Conservation (phyloP, 2,329 filamentous ascomycete genomes). For the Microthyrium microscopicum region DNA sequence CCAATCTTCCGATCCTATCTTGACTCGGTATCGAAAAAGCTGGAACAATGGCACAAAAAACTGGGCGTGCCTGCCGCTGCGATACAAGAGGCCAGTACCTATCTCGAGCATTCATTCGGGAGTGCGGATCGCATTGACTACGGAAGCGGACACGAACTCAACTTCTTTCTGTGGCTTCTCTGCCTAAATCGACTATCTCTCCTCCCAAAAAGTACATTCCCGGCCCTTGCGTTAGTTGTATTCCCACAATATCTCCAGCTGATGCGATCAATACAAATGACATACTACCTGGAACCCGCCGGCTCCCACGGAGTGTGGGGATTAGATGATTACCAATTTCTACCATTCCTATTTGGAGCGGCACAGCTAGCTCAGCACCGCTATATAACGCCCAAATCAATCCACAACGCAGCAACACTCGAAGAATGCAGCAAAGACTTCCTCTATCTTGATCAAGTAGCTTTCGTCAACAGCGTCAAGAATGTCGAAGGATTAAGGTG, state of each 20-base stretch:
- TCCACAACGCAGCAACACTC: constrained; percentile 74
- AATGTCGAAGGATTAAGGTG: constrained; percentile 85
- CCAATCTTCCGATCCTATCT: constrained; percentile 75
- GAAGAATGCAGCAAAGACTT: constrained; percentile 76
- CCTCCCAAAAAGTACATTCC: constrained; percentile 50
- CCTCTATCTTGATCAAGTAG: constrained; percentile 81
- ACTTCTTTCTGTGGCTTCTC: constrained; percentile 94
- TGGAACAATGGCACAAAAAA: constrained; percentile 45
- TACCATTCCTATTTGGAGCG: constrained; percentile 34
- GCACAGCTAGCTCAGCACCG: constrained; percentile 48
- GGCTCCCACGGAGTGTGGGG: constrained; percentile 37
- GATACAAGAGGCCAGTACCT: constrained; percentile 57
- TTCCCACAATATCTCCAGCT: constrained; percentile 70
- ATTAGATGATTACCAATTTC: constrained; percentile 36
- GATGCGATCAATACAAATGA: constrained; percentile 76
- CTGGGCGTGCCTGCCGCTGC: constrained; percentile 40
- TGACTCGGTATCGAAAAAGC: constrained; percentile 37
- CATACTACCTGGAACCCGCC: constrained; percentile 84
- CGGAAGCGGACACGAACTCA: constrained; percentile 90
- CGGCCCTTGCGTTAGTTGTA: constrained; percentile 55
- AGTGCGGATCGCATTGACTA: constrained; percentile 85
- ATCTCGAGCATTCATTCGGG: constrained; percentile 71
- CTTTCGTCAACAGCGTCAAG: constrained; percentile 91
- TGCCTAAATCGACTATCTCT: constrained; percentile 68
- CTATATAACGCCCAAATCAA: constrained; percentile 35